phyloP scores from a whole-genome alignment of 2,329 filamentous ascomycete species.

The Hypoxylon sp. region DNA sequence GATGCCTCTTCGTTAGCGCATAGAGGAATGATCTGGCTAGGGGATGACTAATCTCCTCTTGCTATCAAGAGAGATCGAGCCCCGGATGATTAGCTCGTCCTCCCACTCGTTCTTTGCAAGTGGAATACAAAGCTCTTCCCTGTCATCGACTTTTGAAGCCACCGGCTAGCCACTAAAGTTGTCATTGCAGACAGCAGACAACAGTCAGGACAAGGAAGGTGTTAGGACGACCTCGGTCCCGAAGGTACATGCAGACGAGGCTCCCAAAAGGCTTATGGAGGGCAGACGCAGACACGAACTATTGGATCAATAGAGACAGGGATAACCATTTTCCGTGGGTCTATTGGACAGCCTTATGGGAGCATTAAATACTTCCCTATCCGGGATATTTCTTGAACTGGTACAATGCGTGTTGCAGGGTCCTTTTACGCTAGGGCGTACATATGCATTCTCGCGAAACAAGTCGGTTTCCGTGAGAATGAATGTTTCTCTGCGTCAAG shows the following conservation, averaged over 20 bases:
- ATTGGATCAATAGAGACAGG: conserved; percentile 31
- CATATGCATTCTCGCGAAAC: conserved; percentile 2
- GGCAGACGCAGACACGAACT: conserved; percentile 11
- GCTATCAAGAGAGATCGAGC: neutral
- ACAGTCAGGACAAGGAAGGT: neutral
- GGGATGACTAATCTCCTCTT: conserved; percentile 20
- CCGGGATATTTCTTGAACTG: conserved; percentile 16
- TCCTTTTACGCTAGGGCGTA: conserved; percentile 26
- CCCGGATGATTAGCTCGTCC: neutral
- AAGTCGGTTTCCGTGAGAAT: conserved; percentile 20
- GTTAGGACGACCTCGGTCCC: conserved; percentile 32
- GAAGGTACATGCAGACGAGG: conserved; percentile 29
- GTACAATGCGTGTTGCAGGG: conserved; percentile 16
- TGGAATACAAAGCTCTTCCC: neutral
- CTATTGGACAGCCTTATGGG: conserved; percentile 40
- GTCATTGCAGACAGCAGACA: neutral
- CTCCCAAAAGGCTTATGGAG: conserved; percentile 13
- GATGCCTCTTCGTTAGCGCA: neutral
- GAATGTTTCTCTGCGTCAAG: conserved; percentile 11
- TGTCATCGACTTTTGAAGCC: neutral
- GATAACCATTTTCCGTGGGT: neutral
- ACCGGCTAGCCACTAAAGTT: conserved; percentile 4
- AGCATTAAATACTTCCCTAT: conserved; percentile 12
- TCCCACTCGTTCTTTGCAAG: neutral
- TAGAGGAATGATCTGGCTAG: conserved; percentile 30